Base-by-base conservation (phyloP, 2,329 filamentous ascomycete species). In the Alternaria sp. region DNA sequence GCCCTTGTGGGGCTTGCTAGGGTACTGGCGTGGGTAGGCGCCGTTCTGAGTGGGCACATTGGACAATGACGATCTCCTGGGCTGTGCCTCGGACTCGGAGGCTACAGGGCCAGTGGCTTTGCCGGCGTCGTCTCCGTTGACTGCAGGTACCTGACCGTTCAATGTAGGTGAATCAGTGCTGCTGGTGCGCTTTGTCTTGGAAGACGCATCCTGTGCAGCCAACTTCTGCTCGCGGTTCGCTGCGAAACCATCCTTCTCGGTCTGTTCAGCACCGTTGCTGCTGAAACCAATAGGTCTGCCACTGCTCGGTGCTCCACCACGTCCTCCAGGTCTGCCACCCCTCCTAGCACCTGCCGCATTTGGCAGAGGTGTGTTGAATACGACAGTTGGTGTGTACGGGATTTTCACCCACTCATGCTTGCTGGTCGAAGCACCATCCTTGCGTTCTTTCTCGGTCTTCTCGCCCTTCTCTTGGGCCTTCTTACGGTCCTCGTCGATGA, bases 361-460 rank as follows among this genome's bases (percentile, higher is more conserved):
- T n/a, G 89, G 87, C 39, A 97, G 77, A 28, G 90, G 92, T 0
- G 95, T 97, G 75, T 92, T 90, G 78, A 96, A 98, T 57, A 89
- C 88, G 48, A 95, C 92, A 13, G 87, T 90, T 8, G 93, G 94
- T 11, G 91, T 92, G 71, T 93, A 94, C 33, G 89, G 87, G 56
- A 97, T 86, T 1, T 88, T 85, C 58, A 91, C 88, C 94, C 95
- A 98, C 72, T 93, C 91, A 70, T 90, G 88, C 81, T 96, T 96
- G 56, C 85, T 82, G 61, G 60, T 60, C 13, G 71, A 57, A 5
- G 63, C 33, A 13, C 81, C 77, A 67, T 84, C 88, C 77, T 81
- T 86, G n/a, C 85, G 87, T 61, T 88, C 84, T 41, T 78, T 80
- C 64, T 90, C 89, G 46, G 88, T 86, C 61, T 91, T 89, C 44